Percentiles rank a stretch among this genome's conserved stretches.
These are phyloP conservation scores for Pseudopithomyces maydicus DNA, from an alignment of 2,329 filamentous ascomycete species.

Conservation along the genomic window DNA sequence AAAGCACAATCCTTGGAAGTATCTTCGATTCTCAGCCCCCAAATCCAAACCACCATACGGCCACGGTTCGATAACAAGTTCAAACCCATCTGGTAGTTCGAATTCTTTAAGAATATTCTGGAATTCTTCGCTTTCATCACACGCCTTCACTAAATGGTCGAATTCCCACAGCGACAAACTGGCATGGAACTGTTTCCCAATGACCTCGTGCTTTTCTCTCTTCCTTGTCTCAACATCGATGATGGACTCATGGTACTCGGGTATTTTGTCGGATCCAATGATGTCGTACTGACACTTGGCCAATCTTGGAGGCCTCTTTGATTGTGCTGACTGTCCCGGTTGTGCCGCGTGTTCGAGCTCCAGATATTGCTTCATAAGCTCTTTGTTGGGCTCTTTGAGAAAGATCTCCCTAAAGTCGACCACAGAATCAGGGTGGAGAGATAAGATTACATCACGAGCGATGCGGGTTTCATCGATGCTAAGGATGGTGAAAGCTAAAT, in stretches of 20 bases:
- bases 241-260: constrained; percentile 61
- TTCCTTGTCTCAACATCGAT: constrained; percentile 53
- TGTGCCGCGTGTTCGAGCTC: constrained; percentile 51
- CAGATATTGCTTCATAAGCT: constrained; percentile 54
- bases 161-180: constrained; percentile 53
- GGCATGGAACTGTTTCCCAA: constrained; percentile 56
- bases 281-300: constrained; percentile 63
- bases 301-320: constrained; percentile 54
- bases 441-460: constrained; percentile 56
- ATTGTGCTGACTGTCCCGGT: constrained; percentile 44
- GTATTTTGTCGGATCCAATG: constrained; percentile 56
- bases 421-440: constrained; percentile 42
- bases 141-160: constrained; percentile 46
- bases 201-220: constrained; percentile 51
- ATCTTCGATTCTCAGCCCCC: constrained; percentile 54
- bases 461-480: constrained; percentile 59
- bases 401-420: constrained; percentile 58
- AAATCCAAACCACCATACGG: constrained; percentile 60
- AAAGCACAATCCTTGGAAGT: constrained; percentile 61
- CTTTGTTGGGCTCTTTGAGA: constrained; percentile 57
- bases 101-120: constrained; percentile 58
- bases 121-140: constrained; percentile 58
- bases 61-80: constrained; percentile 60
- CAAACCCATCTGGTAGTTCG: constrained; percentile 60
- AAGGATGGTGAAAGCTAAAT: constrained; percentile 57